These are phyloP conservation scores for Didymella pomorum DNA, from an alignment of 2,329 filamentous ascomycete species.

Conservation along the genomic window DNA sequence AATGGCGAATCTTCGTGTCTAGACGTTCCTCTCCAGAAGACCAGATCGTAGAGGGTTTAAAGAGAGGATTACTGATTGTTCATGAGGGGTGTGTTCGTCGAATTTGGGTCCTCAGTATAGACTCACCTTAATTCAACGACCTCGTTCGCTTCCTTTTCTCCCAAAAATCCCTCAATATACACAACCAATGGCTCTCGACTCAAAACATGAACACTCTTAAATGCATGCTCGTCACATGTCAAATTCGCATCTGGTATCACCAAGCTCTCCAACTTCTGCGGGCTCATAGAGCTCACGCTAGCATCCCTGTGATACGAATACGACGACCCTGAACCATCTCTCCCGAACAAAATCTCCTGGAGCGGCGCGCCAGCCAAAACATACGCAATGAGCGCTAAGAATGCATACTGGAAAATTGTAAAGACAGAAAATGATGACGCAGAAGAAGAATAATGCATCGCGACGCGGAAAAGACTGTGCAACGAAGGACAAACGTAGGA, in stretches of 20 bases:
- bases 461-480: neutral
- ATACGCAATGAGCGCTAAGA: conserved; percentile 43
- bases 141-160: conserved; percentile 57
- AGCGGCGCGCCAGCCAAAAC: conserved; percentile 50
- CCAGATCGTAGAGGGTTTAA: conserved; percentile 63
- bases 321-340: conserved; percentile 4
- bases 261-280: conserved; percentile 46
- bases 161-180: conserved; percentile 66
- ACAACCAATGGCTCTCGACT: conserved; percentile 63
- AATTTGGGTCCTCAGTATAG: neutral
- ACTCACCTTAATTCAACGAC: conserved; percentile 62
- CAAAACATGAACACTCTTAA: conserved; percentile 58
- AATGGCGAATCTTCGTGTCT: conserved; percentile 61
- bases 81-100: neutral
- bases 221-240: conserved; percentile 50
- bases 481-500: neutral
- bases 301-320: conserved; percentile 21
- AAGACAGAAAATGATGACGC: conserved; percentile 4
- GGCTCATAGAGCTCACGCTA: conserved; percentile 21
- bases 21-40: conserved; percentile 57
- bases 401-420: conserved; percentile 37
- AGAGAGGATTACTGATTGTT: conserved; percentile 55
- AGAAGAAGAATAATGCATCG: conserved; percentile 1
- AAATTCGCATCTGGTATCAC: conserved; percentile 53
- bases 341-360: conserved; percentile 26